phyloP scores from a whole-genome alignment of 257 asterid genomes.

The Solanum medicagineum region DNA sequence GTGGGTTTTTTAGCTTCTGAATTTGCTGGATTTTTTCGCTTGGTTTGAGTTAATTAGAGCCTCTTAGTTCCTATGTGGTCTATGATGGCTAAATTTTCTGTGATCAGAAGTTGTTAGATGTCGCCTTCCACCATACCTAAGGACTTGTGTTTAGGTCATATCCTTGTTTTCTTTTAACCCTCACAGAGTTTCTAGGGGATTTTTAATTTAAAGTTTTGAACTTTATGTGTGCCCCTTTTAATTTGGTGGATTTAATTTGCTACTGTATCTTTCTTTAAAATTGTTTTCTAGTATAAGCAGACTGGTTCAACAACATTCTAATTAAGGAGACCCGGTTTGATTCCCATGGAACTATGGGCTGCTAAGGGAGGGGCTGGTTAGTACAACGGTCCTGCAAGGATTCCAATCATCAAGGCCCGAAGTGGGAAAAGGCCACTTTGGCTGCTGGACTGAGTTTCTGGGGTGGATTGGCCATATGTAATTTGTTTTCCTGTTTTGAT shows the following conservation, averaged over 20 bases:
- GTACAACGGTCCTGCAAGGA: background rate
- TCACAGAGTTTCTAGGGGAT: constrained; percentile 2
- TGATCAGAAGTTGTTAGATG: constrained; percentile 12
- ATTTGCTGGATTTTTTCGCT: background rate
- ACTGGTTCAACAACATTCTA: background rate
- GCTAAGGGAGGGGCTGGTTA: background rate
- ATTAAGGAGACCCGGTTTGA: background rate
- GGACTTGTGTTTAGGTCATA: background rate
- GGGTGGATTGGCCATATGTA: background rate
- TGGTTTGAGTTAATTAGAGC: constrained; percentile 1
- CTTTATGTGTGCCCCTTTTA: constrained; percentile 5
- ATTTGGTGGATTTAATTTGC: background rate
- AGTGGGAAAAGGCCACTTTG: background rate
- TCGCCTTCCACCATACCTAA: background rate
- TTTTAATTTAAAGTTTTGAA: constrained; percentile 8
- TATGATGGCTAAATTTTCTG: background rate
- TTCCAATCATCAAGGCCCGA: background rate
- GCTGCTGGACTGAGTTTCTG: background rate
- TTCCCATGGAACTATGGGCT: background rate
- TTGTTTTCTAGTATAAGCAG: background rate
- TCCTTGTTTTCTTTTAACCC: background rate
- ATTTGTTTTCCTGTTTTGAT: background rate
- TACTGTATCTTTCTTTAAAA: background rate
- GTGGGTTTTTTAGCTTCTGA: background rate
- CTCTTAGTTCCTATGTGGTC: background rate